Conservation (phyloP, 495 filamentous ascomycete species). For the Talaromyces wortmannii region DNA sequence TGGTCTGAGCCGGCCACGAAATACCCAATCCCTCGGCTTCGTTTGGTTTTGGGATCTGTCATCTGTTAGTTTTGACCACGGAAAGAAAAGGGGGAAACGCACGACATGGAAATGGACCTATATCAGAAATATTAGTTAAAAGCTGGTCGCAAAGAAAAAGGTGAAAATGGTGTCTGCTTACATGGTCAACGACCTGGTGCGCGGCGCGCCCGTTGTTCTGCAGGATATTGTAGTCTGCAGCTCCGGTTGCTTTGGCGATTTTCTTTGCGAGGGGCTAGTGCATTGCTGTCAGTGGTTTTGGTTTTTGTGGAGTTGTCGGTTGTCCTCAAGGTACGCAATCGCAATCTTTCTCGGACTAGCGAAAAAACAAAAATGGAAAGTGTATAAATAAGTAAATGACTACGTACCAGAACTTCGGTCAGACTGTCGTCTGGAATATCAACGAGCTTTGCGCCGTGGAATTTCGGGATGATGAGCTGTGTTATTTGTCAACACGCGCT, state of each 20-base stretch:
- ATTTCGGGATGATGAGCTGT: slow-evolving; percentile 94
- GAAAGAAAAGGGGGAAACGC: slow-evolving; percentile 15
- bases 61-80: neutral
- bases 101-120: slow-evolving; percentile 94
- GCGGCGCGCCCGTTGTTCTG: slow-evolving; percentile 94
- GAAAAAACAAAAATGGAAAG: slow-evolving; percentile 9
- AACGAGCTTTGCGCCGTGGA: slow-evolving; percentile 85
- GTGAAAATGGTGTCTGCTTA: slow-evolving; percentile 30
- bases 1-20: slow-evolving; percentile 67
- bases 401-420: slow-evolving; percentile 68
- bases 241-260: slow-evolving; percentile 69
- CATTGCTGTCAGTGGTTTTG: neutral
- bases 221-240: slow-evolving; percentile 81
- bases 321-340: neutral
- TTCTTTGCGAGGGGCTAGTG: slow-evolving; percentile 78
- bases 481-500: neutral
- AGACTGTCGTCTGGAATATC: slow-evolving; percentile 92
- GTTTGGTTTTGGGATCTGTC: slow-evolving; percentile 92
- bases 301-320: neutral
- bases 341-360: neutral
- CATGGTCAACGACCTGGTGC: slow-evolving; percentile 94
- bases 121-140: neutral
- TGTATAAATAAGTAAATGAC: slow-evolving; percentile 1
- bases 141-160: neutral
- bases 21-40: slow-evolving; percentile 72